Conservation (phyloP, 1,284 basidiomycete species). For the Peniophora sp. region DNA sequence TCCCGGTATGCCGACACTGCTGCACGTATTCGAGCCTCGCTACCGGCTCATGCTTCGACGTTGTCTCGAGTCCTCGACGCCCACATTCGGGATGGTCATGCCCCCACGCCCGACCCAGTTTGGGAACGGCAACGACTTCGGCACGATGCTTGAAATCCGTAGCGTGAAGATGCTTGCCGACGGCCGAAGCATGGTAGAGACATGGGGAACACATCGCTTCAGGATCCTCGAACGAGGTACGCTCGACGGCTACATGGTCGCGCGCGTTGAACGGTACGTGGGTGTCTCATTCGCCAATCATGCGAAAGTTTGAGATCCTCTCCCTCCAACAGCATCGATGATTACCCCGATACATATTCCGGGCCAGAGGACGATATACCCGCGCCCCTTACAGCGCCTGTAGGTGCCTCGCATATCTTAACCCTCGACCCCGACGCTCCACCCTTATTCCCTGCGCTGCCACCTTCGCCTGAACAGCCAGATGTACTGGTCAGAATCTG, state of each 20-base stretch:
- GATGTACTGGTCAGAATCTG: constrained; percentile 72
- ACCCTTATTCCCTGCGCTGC: constrained; percentile 11
- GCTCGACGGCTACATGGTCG: constrained; percentile 87
- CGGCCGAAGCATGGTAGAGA: constrained; percentile 85
- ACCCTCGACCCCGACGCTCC: not conserved
- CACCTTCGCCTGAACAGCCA: constrained; percentile 26
- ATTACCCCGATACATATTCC: constrained; percentile 36
- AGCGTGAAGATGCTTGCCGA: constrained; percentile 84
- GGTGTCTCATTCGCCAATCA: not conserved
- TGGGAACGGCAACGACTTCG: constrained; percentile 63
- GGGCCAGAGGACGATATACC: constrained; percentile 22
- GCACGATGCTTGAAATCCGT: constrained; percentile 89
- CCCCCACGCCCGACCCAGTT: constrained; percentile 32
- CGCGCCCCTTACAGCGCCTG: constrained; percentile 13
- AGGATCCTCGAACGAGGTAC: constrained; percentile 75
- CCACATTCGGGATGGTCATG: constrained; percentile 89
- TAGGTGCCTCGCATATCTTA: not conserved
- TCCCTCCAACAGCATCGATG: constrained; percentile 33
- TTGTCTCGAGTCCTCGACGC: constrained; percentile 69
- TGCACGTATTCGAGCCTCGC: constrained; percentile 91
- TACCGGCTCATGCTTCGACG: constrained; percentile 92
- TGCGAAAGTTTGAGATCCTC: not conserved
- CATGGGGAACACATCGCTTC: constrained; percentile 80
- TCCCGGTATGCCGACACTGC: constrained; percentile 81
- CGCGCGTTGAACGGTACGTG: constrained; percentile 58